A percentile compares a stretch with the other conserved stretches of the same genome.
phyloP scores from a whole-genome alignment of 2,329 filamentous ascomycete species.

The Talaromyces sp. region DNA sequence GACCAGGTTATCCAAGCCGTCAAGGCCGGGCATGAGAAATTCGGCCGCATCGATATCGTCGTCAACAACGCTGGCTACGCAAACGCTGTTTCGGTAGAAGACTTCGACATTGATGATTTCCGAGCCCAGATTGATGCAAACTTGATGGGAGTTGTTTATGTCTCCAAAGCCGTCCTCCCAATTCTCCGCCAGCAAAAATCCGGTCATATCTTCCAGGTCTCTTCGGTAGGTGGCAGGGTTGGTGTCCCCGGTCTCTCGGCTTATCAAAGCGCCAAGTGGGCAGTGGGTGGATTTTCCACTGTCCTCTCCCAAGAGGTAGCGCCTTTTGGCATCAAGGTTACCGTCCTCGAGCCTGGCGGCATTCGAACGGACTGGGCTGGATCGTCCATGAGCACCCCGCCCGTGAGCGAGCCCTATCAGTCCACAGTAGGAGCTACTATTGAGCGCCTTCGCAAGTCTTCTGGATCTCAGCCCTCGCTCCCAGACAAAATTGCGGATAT shows the following conservation, averaged over 20 bases:
- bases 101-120: not conserved
- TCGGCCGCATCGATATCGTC: slow-evolving; percentile 18
- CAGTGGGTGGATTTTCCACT: slow-evolving; percentile 34
- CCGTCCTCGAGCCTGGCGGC: slow-evolving; percentile 36
- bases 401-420: slow-evolving; percentile 31
- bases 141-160: slow-evolving; percentile 27
- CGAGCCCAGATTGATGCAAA: slow-evolving; percentile 27
- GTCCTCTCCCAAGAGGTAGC: slow-evolving; percentile 31
- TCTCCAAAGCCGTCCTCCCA: slow-evolving; percentile 26
- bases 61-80: slow-evolving; percentile 21
- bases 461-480: not conserved
- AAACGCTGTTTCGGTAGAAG: not conserved
- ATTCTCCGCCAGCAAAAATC: slow-evolving; percentile 20
- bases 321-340: slow-evolving; percentile 35
- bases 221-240: slow-evolving; percentile 32
- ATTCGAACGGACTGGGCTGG: slow-evolving; percentile 39
- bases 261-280: slow-evolving; percentile 39
- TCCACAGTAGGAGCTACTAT: slow-evolving; percentile 22
- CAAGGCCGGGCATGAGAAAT: slow-evolving; percentile 4
- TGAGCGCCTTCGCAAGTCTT: not conserved
- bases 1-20: slow-evolving; percentile 21
- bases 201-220: slow-evolving; percentile 38
- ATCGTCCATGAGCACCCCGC: slow-evolving; percentile 19
- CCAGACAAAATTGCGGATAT: slow-evolving; percentile 22
- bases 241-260: slow-evolving; percentile 28